Base-by-base conservation (phyloP, 257 asterid genomes). In the Craterostigma plantagineum region DNA sequence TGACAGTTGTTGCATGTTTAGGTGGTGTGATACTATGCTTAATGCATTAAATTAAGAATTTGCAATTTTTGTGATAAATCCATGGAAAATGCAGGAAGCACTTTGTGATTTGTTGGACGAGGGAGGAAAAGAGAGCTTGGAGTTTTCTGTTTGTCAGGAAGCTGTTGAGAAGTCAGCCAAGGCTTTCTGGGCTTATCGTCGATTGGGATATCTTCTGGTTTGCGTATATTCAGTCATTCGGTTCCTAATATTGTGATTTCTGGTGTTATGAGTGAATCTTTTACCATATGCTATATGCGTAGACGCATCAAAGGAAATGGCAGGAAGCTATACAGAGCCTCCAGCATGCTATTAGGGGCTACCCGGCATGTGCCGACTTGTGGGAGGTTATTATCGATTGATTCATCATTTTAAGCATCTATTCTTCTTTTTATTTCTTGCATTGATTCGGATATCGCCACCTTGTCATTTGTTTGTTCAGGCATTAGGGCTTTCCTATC, bases 101-200 rank as follows among this genome's bases (percentile, higher is more conserved):
- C 27, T 82, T 41, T 87, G 98, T 66, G 83, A 76, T 63, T 45
- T 79, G 63, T 63, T 82, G 64, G 85, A 83, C 16, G 64, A 55
- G 53, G 68, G 50, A 27, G 93, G 93, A 52, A 82, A 73, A 63
- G 85, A 76, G 57, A 82, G 70, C 67, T 63, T 87, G 72, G 77
- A 71, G 78, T 38, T 82, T 61, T 61, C 86, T 46, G 65, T 82
- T 48, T 87, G 98, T 61, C 65, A 69, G 6, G 86, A 79, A 64
- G 93, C 98, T 57, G 64, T 86, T 10, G 69, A 66, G 56, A 74
- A 66, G 52, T 87, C 98, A 39, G 85, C 95, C 37, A 66, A 84
- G 72, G 95, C 98, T 17, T 87, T 82, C 56, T 87, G 98, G 98
- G 95, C 98, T 33, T 79, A 72, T 48, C 77, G 92, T 30, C 68